Evolutionary conservation across 2,329 filamentous ascomycete genomes (phyloP), one percentile per base, ranked within the genome.

Genomic region (Neoscytalidium dimidiatum): DNA sequence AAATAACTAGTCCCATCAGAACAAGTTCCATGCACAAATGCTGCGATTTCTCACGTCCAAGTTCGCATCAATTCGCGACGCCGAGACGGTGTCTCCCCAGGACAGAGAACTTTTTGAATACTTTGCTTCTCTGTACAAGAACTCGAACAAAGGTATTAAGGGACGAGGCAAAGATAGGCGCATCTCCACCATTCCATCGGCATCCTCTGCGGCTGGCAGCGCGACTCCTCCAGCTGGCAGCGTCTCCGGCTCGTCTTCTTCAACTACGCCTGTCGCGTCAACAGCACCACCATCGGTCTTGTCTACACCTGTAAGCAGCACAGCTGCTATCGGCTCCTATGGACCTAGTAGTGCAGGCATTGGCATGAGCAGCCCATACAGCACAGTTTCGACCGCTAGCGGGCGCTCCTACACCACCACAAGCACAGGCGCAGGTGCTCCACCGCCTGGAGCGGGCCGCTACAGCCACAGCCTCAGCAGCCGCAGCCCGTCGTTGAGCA

Each of bases 121-220:
- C 79, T 95, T 98, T 74, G 86, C 89, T 3, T 85, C 85, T 0
- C 83, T 97, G n/a, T 97, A 97, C 84, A 97, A 96, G 82, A 96
- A 98, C 80, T 94, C 91, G 80, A 98, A 98, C 85, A 97, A 97
- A 78, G 95, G 95, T 1, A 97, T 98, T 82, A 98, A 97, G 79
- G 95, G 95, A 11, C 88, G 95, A 51, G 95, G 95, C 48, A 95
- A 94, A 75, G 91, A 94, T 70, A 85, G 92, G 64, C 88, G 88
- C 65, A 90, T 93, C 69, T 78, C 77, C 11, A 66, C 73, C 29
- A 68, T 73, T 2, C 69, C 71, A 1, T 60, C 53, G 4, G 19
- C 56, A 46, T 72, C 74, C 4, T 57, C 49, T 23, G 52, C 29
- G 6, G 21, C 48, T 13, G 14, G 31, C 46, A 41, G 35, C 13